Percentiles rank a stretch among this genome's conserved stretches.
Conservation (phyloP, 2,329 filamentous ascomycete genomes). For the Phaeosphaeriaceae sp. region DNA sequence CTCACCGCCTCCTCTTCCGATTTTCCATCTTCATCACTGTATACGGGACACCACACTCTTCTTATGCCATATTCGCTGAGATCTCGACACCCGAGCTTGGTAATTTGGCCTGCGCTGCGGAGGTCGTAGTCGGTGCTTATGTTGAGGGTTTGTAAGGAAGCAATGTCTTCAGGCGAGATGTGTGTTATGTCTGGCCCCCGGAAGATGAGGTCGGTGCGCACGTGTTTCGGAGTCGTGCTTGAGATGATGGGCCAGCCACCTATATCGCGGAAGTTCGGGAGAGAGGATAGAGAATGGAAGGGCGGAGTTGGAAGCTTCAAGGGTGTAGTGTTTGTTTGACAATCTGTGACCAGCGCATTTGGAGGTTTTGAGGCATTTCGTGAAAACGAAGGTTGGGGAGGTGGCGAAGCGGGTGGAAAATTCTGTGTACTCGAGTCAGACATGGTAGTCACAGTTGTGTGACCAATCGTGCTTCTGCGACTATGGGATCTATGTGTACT, state of each 20-base stretch:
- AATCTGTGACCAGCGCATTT: not conserved
- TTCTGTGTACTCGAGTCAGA: not conserved
- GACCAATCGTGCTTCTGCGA: not conserved
- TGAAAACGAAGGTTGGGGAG: not conserved
- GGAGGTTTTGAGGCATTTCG: not conserved
- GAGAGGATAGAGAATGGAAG: conserved; percentile 32
- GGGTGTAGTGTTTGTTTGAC: not conserved
- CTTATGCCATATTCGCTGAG: conserved; percentile 47
- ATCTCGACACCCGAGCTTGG: conserved; percentile 46
- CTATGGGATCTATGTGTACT: no score
- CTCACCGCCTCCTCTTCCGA: conserved; percentile 68
- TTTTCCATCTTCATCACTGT: conserved; percentile 59
- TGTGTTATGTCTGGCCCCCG: conserved; percentile 69
- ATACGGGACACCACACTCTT: conserved; percentile 70
- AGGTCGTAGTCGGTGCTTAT: conserved; percentile 73
- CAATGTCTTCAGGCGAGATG: conserved; percentile 20
- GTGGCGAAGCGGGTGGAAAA: not conserved
- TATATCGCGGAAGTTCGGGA: conserved; percentile 45
- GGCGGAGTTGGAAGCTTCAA: conserved; percentile 21
- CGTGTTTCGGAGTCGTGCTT: conserved; percentile 8
- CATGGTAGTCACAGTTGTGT: not conserved
- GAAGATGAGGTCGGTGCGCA: conserved; percentile 65
- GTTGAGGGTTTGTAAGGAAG: conserved; percentile 52
- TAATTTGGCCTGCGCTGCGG: conserved; percentile 67
- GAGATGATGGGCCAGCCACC: conserved; percentile 28